Percentiles rank a stretch among this genome's conserved stretches.
Evolutionary conservation across 2,329 filamentous ascomycete species (phyloP).

Genomic region (Hymenoscyphus linearis): DNA sequence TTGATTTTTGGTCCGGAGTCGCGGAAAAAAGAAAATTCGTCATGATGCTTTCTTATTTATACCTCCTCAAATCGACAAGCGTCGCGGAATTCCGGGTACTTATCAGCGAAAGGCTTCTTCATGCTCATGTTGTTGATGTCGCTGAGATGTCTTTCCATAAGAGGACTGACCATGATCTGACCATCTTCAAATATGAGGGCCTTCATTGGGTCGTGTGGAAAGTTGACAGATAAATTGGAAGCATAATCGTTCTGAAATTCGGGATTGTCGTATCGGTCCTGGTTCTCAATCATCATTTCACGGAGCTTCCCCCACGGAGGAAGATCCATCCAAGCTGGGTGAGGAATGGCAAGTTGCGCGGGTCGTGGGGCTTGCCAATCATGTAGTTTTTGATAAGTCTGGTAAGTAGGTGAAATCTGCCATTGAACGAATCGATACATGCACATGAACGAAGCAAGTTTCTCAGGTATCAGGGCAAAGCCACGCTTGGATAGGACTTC

Average conservation of each 20-base stretch:
- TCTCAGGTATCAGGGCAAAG: constrained; percentile 27
- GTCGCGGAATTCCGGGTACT: constrained; percentile 30
- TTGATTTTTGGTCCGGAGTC: neutral
- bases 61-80: constrained; percentile 28
- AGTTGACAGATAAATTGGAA: constrained; percentile 26
- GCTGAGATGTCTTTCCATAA: constrained; percentile 24
- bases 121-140: constrained; percentile 28
- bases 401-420: constrained; percentile 27
- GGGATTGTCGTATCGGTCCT: constrained; percentile 24
- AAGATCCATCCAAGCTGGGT: constrained; percentile 30
- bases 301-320: constrained; percentile 29
- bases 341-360: constrained; percentile 23
- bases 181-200: constrained; percentile 26
- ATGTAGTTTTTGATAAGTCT: constrained; percentile 23
- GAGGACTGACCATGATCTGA: constrained; percentile 20
- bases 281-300: constrained; percentile 26
- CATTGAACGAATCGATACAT: constrained; percentile 31
- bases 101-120: constrained; percentile 28
- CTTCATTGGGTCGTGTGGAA: constrained; percentile 24
- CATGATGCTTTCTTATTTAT: constrained; percentile 6
- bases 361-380: constrained; percentile 27
- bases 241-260: constrained; percentile 29
- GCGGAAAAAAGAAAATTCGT: constrained; percentile 1
- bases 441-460: constrained; percentile 30
- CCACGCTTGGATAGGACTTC: constrained; percentile 24